A percentile compares a stretch with the other conserved stretches of the same genome.
Evolutionary conservation across 805 yeast genomes (phyloP).

Genomic region (Saturnispora gosingensis): DNA sequence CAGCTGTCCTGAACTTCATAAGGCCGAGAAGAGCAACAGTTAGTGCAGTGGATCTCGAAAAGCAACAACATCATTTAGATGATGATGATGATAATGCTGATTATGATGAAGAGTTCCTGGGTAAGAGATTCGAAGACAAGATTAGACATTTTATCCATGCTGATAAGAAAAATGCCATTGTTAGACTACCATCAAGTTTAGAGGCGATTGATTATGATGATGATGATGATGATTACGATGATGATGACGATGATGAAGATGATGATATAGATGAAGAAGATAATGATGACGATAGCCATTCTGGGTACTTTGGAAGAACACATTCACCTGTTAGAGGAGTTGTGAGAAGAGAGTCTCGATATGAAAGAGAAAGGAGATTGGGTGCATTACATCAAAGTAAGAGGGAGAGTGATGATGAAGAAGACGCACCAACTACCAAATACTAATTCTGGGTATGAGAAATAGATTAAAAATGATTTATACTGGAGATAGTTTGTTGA

Average conservation of each 20-base stretch:
- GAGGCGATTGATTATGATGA: conserved; percentile 12
- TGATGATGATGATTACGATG: conserved; percentile 11
- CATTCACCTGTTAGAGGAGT: neutral
- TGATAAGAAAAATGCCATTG: conserved; percentile 17
- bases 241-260: neutral
- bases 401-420: conserved; percentile 31
- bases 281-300: neutral
- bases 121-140: conserved; percentile 19
- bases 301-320: neutral
- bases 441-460: neutral
- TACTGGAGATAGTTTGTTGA: neutral
- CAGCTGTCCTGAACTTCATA: neutral
- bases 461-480: neutral
- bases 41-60: conserved; percentile 6
- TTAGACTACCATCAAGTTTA: conserved; percentile 10
- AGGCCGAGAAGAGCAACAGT: conserved; percentile 6
- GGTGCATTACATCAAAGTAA: conserved; percentile 23
- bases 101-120: conserved; percentile 7
- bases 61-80: neutral
- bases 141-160: conserved; percentile 20
- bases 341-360: conserved; percentile 15
- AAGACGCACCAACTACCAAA: conserved; percentile 19
- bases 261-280: no score
- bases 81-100: neutral
- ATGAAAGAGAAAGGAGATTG: conserved; percentile 24